Conservation (phyloP, 2,329 filamentous ascomycete species). For the Cercospora sp. region DNA sequence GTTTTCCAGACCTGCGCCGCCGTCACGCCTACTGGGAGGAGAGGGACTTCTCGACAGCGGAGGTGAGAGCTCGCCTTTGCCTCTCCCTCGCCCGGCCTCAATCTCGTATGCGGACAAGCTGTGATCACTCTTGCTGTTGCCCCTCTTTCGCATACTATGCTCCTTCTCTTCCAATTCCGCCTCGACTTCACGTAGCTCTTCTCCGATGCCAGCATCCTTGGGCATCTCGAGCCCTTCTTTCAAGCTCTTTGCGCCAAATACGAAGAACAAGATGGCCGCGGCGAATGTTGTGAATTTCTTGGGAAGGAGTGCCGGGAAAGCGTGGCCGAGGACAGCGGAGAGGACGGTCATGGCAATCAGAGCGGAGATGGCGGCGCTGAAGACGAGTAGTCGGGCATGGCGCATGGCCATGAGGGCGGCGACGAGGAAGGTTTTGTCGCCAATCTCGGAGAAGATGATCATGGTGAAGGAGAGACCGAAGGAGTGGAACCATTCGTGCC, state of each 20-base stretch:
- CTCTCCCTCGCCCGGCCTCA: slow-evolving; percentile 45
- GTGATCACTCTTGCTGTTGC: slow-evolving; percentile 66
- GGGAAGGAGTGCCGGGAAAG: slow-evolving; percentile 84
- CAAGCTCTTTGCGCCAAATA: slow-evolving; percentile 83
- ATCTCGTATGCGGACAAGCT: slow-evolving; percentile 58
- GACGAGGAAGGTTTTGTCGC: slow-evolving; percentile 97
- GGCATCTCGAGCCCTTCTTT: slow-evolving; percentile 87
- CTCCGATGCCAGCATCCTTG: slow-evolving; percentile 84
- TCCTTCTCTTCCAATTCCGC: slow-evolving; percentile 92
- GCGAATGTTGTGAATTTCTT: slow-evolving; percentile 88
- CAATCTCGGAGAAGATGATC: slow-evolving; percentile 95
- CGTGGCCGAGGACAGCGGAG: slow-evolving; percentile 88
- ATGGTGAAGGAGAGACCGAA: slow-evolving; percentile 91
- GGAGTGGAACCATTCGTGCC: slow-evolving; percentile 64
- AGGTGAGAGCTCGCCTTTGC: slow-evolving; percentile 30
- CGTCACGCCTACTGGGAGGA: slow-evolving; percentile 28
- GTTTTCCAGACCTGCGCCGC: slow-evolving; percentile 69
- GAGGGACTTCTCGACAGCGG: slow-evolving; percentile 32
- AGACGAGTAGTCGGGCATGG: slow-evolving; percentile 88
- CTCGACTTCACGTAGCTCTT: slow-evolving; percentile 98
- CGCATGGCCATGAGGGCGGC: slow-evolving; percentile 99
- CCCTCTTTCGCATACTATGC: slow-evolving; percentile 54
- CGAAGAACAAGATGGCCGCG: slow-evolving; percentile 79
- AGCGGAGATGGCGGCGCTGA: slow-evolving; percentile 89
- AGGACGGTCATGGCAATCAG: slow-evolving; percentile 89